These are phyloP conservation scores for Pseudozyma flocculosa DNA, from an alignment of 1,284 basidiomycete genomes.

Conservation along the genomic window DNA sequence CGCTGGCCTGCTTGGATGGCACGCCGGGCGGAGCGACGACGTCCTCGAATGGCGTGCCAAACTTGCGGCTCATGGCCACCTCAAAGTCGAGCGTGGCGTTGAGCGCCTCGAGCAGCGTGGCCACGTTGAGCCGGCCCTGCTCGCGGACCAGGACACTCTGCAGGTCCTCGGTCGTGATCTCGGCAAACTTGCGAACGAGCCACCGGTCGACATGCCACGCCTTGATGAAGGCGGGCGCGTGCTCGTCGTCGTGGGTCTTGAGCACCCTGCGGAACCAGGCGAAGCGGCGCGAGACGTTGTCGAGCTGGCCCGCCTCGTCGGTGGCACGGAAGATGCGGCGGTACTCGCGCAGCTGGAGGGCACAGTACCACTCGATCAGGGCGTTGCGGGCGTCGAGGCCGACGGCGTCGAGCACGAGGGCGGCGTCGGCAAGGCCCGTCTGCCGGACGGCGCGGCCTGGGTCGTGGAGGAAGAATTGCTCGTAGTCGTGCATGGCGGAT, in stretches of 20 bases:
- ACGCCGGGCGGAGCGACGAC: slow-evolving; percentile 20
- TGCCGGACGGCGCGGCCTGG: slow-evolving; percentile 33
- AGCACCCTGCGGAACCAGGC: slow-evolving; percentile 95
- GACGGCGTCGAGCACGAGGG: slow-evolving; percentile 52
- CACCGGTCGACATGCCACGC: slow-evolving; percentile 49
- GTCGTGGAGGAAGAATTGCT: slow-evolving; percentile 43
- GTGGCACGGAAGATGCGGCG: slow-evolving; percentile 78
- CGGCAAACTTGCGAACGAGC: slow-evolving; percentile 46
- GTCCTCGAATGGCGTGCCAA: slow-evolving; percentile 31
- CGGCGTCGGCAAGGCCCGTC: slow-evolving; percentile 46
- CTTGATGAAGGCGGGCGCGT: slow-evolving; percentile 57
- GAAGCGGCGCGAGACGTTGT: slow-evolving; percentile 89
- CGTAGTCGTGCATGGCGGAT: slow-evolving; percentile 48
- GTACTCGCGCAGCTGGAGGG: slow-evolving; percentile 90
- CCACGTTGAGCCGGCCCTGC: slow-evolving; percentile 45
- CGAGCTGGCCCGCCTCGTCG: slow-evolving; percentile 80
- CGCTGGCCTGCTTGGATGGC: too few relatives aligned
- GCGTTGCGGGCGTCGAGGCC: slow-evolving; percentile 60
- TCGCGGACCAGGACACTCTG: slow-evolving; percentile 50
- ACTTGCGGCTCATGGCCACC: slow-evolving; percentile 38
- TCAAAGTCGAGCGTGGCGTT: slow-evolving; percentile 55
- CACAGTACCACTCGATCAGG: slow-evolving; percentile 84
- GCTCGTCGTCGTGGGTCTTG: slow-evolving; percentile 82
- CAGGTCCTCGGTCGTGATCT: slow-evolving; percentile 54
- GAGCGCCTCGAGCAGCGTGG: slow-evolving; percentile 48